Evolutionary conservation across 1,139 yeast genomes (phyloP), one percentile per base, ranked within the genome.

Genomic region (Yamadazyma blattariae): DNA sequence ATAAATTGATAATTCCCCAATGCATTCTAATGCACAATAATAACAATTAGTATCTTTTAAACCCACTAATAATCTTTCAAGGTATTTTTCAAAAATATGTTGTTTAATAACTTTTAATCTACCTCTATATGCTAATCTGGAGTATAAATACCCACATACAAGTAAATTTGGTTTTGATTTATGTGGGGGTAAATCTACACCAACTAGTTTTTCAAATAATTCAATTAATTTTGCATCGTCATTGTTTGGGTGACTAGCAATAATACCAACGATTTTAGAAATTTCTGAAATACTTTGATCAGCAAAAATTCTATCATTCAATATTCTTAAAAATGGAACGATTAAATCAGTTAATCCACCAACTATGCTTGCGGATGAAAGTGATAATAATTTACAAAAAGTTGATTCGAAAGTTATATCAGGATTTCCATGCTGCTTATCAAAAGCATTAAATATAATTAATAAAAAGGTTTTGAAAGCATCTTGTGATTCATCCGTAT

Each of bases 1-100:
- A 60, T 66, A 83, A 24, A 77, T 67, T 0, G 82, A 61, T 13
- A 86, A 48, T 48, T 85, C 85, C 5, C 75, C 62, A 4, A 83
- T 39, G 6, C 77, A 59, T 14, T 68, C 76, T 4, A 78, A 49
- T 0, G 76, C 66, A 1, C 61, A 50, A 11, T 42, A 56, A 50
- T 56, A 56, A 15, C 43, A 39, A 14, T 40, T 40, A 1, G 57
- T 18, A 17, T 57, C 61, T 11, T 44, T 41, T 7, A 64, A 33
- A 16, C 47, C 39, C 0, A 32, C 39, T 26, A 51, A 35, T 4
- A 65, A 42, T 14, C 35, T 34, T 5, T 42, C 43, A 15, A 58
- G 46, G 12, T 51, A 43, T 5, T 39, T 28, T 9, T 43, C 36
- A 8, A 57, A 44, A 1, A 25, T 3, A 0, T 52, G 42, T 0